phyloP scores from a whole-genome alignment of 345 rosid genomes.

The Ceriops tagal region DNA sequence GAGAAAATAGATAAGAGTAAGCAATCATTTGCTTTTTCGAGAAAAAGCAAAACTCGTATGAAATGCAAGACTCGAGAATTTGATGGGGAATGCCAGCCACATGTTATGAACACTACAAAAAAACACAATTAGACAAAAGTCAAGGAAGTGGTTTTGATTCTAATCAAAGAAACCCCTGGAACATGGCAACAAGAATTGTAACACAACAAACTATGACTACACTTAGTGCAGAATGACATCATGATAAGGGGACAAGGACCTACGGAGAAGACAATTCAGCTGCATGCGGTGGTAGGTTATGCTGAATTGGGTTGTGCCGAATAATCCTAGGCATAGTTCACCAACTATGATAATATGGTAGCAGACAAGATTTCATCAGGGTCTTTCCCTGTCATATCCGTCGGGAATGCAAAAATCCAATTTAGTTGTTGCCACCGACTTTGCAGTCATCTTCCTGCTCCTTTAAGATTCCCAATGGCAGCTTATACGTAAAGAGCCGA shows the following conservation, averaged over 20 bases:
- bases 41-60: too few species aligned
- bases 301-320: not conserved
- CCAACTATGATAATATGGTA: not conserved
- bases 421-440: conserved; percentile 8
- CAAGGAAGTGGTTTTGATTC: too few species aligned
- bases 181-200: too few species aligned
- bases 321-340: not conserved
- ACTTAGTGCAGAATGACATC: too few species aligned
- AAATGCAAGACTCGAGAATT: too few species aligned
- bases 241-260: not conserved
- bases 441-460: not conserved
- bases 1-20: too few species aligned
- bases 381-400: not conserved
- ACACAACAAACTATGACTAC: too few species aligned
- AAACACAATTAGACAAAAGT: too few species aligned
- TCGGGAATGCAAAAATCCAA: not conserved
- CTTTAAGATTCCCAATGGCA: conserved; percentile 8
- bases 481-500: not conserved
- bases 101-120: too few species aligned
- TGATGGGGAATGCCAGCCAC: too few species aligned
- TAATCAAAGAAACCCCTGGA: too few species aligned
- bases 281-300: not conserved
- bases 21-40: too few species aligned
- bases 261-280: not conserved
- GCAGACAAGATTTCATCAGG: not conserved